Conservation (phyloP, 257 asterid species). For the Leptodermis oblonga region DNA sequence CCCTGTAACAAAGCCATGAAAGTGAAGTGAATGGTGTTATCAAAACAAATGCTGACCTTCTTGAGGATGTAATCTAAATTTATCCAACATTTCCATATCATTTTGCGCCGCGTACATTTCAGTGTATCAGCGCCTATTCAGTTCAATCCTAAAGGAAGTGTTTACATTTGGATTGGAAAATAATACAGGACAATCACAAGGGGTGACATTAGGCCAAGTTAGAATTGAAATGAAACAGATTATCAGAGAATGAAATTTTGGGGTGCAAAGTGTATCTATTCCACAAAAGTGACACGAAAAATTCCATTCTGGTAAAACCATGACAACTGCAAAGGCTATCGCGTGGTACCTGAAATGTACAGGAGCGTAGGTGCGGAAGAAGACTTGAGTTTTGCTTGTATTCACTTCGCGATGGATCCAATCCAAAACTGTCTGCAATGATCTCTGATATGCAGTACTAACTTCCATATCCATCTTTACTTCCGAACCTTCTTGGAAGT, state of each 20-base stretch:
- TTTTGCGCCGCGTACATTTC: neutral
- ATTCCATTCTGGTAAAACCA: neutral
- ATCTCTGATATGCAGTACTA: slow-evolving; percentile 54
- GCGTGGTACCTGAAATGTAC: slow-evolving; percentile 70
- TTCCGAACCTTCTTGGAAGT: slow-evolving; percentile 77
- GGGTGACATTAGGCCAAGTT: no score
- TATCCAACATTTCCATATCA: neutral
- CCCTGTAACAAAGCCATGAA: slow-evolving; percentile 40
- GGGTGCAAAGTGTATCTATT: neutral
- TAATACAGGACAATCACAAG: no score
- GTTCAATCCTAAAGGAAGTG: neutral
- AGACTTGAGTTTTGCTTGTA: slow-evolving; percentile 59
- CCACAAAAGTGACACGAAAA: neutral
- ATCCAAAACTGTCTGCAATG: slow-evolving; percentile 59
- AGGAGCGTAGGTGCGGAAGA: slow-evolving; percentile 84
- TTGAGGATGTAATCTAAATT: neutral
- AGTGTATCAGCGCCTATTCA: neutral
- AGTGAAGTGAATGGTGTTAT: neutral
- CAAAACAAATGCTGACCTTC: neutral
- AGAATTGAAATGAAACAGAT: no score
- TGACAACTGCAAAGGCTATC: neutral
- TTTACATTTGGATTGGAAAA: neutral
- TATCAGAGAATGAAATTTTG: neutral
- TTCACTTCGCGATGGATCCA: slow-evolving; percentile 63
- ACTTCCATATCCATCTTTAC: slow-evolving; percentile 69